Evolutionary conservation across 1,139 yeast genomes (phyloP), one percentile per base, ranked within the genome.

Genomic region (Debaryomycetaceae sp.): DNA sequence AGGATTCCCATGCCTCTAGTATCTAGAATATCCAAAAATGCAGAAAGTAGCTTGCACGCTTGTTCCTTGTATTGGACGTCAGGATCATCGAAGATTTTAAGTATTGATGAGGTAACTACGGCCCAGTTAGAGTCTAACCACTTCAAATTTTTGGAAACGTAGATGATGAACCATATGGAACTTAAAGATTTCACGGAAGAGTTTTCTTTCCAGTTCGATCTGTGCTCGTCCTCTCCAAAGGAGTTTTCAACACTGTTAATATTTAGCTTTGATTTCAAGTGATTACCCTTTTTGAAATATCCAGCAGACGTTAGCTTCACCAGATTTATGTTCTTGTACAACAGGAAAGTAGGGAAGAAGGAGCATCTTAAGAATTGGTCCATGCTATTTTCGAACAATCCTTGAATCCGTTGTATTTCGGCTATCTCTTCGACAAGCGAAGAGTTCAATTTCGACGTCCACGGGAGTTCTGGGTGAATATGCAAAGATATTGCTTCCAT

Each of bases 71-170:
- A 61, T 6, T 51, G 49, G 0, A 76, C 68, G 23, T 77, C 79
- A 42, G 72, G 71, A 47, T 78, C 79, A 52, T 81, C 85, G 20
- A 80, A 57, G 8, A 79, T 57, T 47, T 78, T 78, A 23, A 82
- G 57, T 5, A 69, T 61, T 7, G 80, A 72, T 0, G 86, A 79
- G 0, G 81, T 63, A 1, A 79, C 49, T 5, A 76, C 46, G 27
- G 76, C 63, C 80, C 83, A 78, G 43, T 67, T 49, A 5, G 57
- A 49, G 24, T 57, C 48, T 14, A 52, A 49, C 48, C 57, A 36
- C 2, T 55, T 54, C 6, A 48, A 52, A 0, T 44, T 39, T 5
- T 53, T 45, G 4, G 59, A 43, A 6, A 48, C 37, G 2, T 51
- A 46, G 1, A 76, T 53, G 23, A 69, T 47, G 38, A 62, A 58